phyloP scores from a whole-genome alignment of 192 early-diverging fungal genomes.

The Entomortierella beljakovae region DNA sequence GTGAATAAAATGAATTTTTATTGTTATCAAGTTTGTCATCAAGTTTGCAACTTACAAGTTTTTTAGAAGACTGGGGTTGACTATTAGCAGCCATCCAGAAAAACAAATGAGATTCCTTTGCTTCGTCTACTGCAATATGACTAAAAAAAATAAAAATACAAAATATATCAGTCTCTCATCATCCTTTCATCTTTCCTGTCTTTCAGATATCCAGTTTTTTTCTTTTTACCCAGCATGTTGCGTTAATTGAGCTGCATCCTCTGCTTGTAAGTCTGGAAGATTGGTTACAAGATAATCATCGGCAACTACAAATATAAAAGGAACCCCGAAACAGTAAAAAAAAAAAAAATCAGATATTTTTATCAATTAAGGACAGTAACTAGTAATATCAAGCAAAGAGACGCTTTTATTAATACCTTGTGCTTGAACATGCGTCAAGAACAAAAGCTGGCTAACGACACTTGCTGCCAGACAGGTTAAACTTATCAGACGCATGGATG shows the following conservation, averaged over 20 bases:
- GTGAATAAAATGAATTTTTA: not conserved
- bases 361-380: not conserved
- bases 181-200: not conserved
- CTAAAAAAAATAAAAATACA: conserved; percentile 17
- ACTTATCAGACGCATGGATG: conserved; percentile 19
- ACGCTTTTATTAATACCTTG: conserved; percentile 7
- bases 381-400: too few species aligned
- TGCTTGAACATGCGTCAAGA: conserved; percentile 8
- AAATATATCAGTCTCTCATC: not conserved
- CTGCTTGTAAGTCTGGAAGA: conserved; percentile 51
- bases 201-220: not conserved
- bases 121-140: conserved; percentile 55
- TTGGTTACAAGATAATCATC: conserved; percentile 54
- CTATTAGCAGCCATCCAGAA: conserved; percentile 63
- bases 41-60: conserved; percentile 41
- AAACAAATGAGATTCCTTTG: conserved; percentile 55
- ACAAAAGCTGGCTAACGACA: conserved; percentile 8
- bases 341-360: not conserved
- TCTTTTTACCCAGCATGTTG: conserved; percentile 63
- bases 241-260: conserved; percentile 25
- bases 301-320: conserved; percentile 12
- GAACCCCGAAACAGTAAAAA: not conserved
- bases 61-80: conserved; percentile 23
- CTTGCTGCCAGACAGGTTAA: conserved; percentile 14
- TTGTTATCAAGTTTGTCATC: not conserved